phyloP scores from a whole-genome alignment of 1,139 yeast species.

The Kodamaea derodonti region DNA sequence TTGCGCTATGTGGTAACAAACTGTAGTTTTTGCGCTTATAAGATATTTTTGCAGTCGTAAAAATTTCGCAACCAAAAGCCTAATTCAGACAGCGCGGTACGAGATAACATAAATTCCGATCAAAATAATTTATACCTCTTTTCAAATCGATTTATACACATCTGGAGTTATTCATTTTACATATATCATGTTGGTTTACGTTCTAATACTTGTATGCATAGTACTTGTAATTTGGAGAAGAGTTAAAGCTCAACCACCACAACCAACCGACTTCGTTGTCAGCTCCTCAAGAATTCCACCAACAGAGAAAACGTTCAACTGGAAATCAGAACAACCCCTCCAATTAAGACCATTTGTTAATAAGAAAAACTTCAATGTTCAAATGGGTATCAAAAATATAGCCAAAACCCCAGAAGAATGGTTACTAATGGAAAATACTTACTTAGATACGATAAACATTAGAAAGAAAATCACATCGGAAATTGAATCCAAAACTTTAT shows the following conservation, averaged over 20 bases:
- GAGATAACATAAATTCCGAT: background rate
- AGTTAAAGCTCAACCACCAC: no score
- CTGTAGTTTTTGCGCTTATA: no score
- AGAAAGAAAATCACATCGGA: slow-evolving; percentile 19
- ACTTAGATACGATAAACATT: slow-evolving; percentile 20
- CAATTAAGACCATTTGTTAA: slow-evolving; percentile 14
- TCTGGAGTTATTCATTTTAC: no score
- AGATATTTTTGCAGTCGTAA: no score
- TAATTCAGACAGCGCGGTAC: background rate
- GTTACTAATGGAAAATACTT: slow-evolving; percentile 37
- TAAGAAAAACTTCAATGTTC: slow-evolving; percentile 33
- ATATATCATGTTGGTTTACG: no score
- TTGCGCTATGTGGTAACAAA: no score
- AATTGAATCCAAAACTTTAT: slow-evolving; percentile 21
- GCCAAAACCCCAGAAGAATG: slow-evolving; percentile 31
- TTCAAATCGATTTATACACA: no score
- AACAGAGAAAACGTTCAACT: slow-evolving; percentile 6
- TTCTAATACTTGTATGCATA: no score
- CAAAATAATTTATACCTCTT: no score
- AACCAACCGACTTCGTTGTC: no score
- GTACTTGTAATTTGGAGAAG: no score
- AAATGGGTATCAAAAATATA: slow-evolving; percentile 36
- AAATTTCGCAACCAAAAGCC: background rate
- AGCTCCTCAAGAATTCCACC: no score
- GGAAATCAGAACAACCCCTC: slow-evolving; percentile 12